Conservation (phyloP, 73 alveolate genomes). For the Loxodes magnus region DNA sequence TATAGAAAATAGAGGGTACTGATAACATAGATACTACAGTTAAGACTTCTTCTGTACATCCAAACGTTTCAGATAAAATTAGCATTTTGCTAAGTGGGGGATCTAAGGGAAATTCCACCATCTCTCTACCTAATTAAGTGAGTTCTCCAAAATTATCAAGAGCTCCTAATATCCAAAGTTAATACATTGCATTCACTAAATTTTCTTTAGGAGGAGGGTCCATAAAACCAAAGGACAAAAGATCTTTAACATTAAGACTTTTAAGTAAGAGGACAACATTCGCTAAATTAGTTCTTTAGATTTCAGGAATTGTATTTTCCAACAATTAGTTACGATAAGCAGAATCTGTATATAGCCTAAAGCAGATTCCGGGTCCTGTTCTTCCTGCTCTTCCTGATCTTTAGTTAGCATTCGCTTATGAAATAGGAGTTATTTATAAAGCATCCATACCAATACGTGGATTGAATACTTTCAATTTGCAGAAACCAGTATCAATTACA, state of each 20-base stretch:
- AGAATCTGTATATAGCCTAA: slow-evolving; percentile 91
- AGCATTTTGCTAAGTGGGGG: slow-evolving; percentile 98
- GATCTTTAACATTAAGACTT: slow-evolving; percentile 89
- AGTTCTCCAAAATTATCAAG: slow-evolving; percentile 93
- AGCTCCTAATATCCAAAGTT: slow-evolving; percentile 99
- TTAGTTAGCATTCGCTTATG: slow-evolving; percentile 98
- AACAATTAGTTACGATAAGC: slow-evolving; percentile 87
- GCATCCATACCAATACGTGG: slow-evolving; percentile 99
- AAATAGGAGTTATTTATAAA: slow-evolving; percentile 97
- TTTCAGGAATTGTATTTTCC: slow-evolving; percentile 99
- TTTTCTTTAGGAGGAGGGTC: slow-evolving; percentile 99
- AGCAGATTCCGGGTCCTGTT: slow-evolving; percentile 98
- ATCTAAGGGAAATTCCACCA: slow-evolving; percentile 99
- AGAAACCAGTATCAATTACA: slow-evolving; percentile 99
- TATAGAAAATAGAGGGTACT: slow-evolving; percentile 95
- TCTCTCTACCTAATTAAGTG: slow-evolving; percentile 95
- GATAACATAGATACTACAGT: slow-evolving; percentile 98
- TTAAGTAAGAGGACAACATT: slow-evolving; percentile 97
- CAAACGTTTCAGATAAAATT: slow-evolving; percentile 78
- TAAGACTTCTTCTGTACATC: slow-evolving; percentile 73
- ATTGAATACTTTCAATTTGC: slow-evolving; percentile 97
- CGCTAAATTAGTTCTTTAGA: slow-evolving; percentile 98
- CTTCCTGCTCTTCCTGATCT: slow-evolving; percentile 98
- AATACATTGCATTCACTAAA: slow-evolving; percentile 98
- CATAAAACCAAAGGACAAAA: slow-evolving; percentile 98